Evolutionary conservation across 2,329 filamentous ascomycete genomes (phyloP).

Genomic region (Nakataea oryzae): DNA sequence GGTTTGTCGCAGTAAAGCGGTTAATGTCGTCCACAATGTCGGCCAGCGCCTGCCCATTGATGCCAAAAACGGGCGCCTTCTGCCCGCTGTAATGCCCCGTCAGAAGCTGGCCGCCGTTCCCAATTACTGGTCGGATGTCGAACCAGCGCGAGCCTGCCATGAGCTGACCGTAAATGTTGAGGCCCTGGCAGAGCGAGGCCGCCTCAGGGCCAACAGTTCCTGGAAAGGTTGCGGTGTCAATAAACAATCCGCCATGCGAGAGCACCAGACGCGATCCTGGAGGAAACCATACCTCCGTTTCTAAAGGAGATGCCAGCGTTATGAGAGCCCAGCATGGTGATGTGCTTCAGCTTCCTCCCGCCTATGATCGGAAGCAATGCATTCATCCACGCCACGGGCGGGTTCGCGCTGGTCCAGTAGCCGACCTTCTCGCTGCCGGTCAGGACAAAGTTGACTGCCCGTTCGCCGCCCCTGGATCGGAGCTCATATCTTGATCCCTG

Average conservation of each 20-base stretch:
- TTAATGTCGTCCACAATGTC: slow-evolving; percentile 33
- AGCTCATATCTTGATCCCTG: not conserved
- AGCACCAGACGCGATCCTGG: not conserved
- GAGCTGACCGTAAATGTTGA: slow-evolving; percentile 26
- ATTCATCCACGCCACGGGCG: slow-evolving; percentile 10
- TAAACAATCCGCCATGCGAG: not conserved
- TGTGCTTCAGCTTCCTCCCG: slow-evolving; percentile 24
- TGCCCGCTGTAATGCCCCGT: slow-evolving; percentile 15
- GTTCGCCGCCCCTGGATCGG: slow-evolving; percentile 2
- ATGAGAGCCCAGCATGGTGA: slow-evolving; percentile 31
- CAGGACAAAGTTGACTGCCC: slow-evolving; percentile 7
- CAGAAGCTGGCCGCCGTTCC: slow-evolving; percentile 22
- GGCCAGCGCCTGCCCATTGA: slow-evolving; percentile 30
- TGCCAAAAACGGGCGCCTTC: slow-evolving; percentile 24
- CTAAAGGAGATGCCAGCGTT: slow-evolving; percentile 28
- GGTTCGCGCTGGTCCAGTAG: slow-evolving; percentile 6
- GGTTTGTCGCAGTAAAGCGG: slow-evolving; percentile 29
- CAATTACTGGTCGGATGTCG: slow-evolving; percentile 21
- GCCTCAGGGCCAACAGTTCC: slow-evolving; percentile 17
- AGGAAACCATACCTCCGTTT: slow-evolving; percentile 4
- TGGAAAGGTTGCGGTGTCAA: not conserved
- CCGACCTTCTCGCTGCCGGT: slow-evolving; percentile 11
- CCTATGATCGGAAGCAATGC: slow-evolving; percentile 9
- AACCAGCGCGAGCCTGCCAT: slow-evolving; percentile 27
- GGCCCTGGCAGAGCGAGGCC: slow-evolving; percentile 26